Evolutionary conservation across 169 alveolate species (phyloP), one percentile per base, ranked within the genome.

Genomic region (Perkinsus olseni): DNA sequence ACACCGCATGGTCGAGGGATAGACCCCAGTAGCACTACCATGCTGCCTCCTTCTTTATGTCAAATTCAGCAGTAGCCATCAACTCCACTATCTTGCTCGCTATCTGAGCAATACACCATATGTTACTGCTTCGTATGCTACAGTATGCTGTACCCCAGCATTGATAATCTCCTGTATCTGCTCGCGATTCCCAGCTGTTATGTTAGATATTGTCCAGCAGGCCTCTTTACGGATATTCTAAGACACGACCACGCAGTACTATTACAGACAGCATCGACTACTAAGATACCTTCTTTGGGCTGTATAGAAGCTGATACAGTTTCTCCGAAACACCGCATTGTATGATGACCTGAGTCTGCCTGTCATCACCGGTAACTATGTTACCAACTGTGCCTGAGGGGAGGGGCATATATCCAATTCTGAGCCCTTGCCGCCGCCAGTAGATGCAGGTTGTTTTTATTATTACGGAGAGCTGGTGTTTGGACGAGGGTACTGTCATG

Each of bases 141-240:
- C 34, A 62, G 28, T 62, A 62, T 62, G n/a, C n/a, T n/a, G n/a
- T 62, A 62, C 82, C 37, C 97, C 98, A 91, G 96, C 95, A 48
- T 97, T 97, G 39, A 98, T 91, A 74, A 98, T 96, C 93, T 97
- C 97, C 95, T 98, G 99, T 38, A 98, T 96, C 95, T 98, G 99
- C 38, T 97, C 98, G 50, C 97, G 95, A 74, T 94, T 96, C 28
- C 99, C 99, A 38, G 99, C 99, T 0, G 99, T 98, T 39, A 99
- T 97, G 94, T 99, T 99, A 28, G 99, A 97, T 37, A 98, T 94
- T 4, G 99, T 97, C 99, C 99, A 99, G 94, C 99, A 98, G 28
- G 99, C 99, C 95, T 99, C 99, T 96, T 98, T 99, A 94, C 98
- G 97, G 20, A 99, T 97, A 62, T 62, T 62, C 82, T 62, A 24